A percentile compares a stretch with the other conserved stretches of the same genome.
phyloP scores from a whole-genome alignment of 176 grass and related monocot species.

The Eragrostis nindensis region DNA sequence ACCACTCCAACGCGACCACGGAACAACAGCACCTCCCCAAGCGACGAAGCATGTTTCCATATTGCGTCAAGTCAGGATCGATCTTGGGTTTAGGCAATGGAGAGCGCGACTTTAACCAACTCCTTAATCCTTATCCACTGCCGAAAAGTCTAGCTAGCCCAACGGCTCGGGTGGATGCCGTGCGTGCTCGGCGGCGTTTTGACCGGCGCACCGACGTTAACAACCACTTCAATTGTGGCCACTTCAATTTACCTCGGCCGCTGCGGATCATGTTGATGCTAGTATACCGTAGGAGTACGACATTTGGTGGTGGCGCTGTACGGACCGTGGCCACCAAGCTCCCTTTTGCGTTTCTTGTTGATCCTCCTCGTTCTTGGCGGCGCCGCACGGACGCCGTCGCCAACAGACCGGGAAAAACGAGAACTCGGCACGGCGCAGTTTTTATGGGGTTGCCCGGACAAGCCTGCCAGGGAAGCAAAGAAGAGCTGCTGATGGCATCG shows the following conservation, averaged over 20 bases:
- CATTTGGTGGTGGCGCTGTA: too few relatives aligned
- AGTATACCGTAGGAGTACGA: too few relatives aligned
- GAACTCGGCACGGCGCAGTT: too few relatives aligned
- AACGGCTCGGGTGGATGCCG: neutral
- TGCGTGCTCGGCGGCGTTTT: neutral
- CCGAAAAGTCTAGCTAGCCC: neutral
- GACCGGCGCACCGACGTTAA: neutral
- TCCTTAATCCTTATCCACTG: neutral
- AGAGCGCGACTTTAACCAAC: slow-evolving; percentile 6
- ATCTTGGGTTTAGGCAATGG: neutral
- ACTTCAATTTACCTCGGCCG: too few relatives aligned
- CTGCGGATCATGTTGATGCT: too few relatives aligned
- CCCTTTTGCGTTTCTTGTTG: too few relatives aligned
- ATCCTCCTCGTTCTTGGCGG: neutral
- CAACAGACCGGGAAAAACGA: neutral
- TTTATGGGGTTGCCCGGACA: too few relatives aligned
- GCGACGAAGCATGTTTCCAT: neutral
- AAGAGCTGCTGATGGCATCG: too few relatives aligned
- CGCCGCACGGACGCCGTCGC: neutral
- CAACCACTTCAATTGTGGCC: slow-evolving; percentile 13
- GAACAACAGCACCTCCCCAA: too few relatives aligned
- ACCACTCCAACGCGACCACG: slow-evolving; percentile 17
- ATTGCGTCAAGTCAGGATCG: neutral
- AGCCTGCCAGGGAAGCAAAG: too few relatives aligned
- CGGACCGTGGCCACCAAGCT: too few relatives aligned